Evolutionary conservation across 768 basidiomycete species (phyloP).

Genomic region (Leccinellum rugosiceps): DNA sequence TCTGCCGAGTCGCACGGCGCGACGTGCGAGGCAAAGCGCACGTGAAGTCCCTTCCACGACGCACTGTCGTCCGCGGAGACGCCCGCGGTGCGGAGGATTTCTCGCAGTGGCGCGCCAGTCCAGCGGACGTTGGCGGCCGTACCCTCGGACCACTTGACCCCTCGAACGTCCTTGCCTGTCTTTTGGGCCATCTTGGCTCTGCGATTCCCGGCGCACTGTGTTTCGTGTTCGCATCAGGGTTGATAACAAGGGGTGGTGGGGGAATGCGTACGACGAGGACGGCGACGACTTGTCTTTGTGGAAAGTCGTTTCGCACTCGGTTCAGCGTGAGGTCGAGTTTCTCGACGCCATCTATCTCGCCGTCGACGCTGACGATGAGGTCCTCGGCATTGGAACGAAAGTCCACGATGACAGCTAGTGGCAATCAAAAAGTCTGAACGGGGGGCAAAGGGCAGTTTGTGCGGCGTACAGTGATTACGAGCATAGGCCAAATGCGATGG

Average conservation of each 20-base stretch:
- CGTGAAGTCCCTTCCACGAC: constrained; percentile 38
- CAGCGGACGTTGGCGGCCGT: constrained; percentile 70
- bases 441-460: background rate
- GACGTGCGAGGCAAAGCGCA: constrained; percentile 58
- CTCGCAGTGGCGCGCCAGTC: constrained; percentile 57
- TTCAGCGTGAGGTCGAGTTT: constrained; percentile 18
- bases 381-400: constrained; percentile 16
- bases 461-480: constrained; percentile 61
- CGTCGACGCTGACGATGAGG: constrained; percentile 29
- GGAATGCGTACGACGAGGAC: constrained; percentile 48
- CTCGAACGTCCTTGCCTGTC: constrained; percentile 46
- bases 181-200: constrained; percentile 60
- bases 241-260: background rate
- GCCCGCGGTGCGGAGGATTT: constrained; percentile 48
- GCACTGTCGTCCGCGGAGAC: constrained; percentile 26
- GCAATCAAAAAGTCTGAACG: background rate
- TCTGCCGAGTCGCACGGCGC: constrained; percentile 59
- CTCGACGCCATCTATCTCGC: constrained; percentile 17
- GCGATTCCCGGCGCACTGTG: constrained; percentile 63
- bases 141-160: constrained; percentile 63
- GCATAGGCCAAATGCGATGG: constrained; percentile 66
- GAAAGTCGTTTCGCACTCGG: constrained; percentile 15
- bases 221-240: background rate
- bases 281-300: constrained; percentile 40
- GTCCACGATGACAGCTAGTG: constrained; percentile 27